phyloP scores from a whole-genome alignment of 2,329 filamentous ascomycete genomes.

The Aspergillus sp. region DNA sequence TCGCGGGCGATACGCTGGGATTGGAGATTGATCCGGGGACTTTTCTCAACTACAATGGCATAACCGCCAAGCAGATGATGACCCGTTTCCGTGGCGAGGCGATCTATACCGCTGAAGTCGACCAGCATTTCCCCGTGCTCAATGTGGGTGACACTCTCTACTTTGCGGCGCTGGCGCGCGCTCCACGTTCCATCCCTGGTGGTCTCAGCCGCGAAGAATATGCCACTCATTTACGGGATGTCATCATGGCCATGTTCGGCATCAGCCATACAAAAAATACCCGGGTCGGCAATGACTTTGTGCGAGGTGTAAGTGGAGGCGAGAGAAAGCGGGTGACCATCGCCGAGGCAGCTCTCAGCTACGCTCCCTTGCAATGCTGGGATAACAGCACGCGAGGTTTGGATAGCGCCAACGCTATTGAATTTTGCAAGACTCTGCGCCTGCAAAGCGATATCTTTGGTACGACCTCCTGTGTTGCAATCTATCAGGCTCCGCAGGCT shows the following conservation, averaged over 20 bases:
- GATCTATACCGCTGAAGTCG: slow-evolving; percentile 63
- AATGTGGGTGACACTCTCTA: slow-evolving; percentile 71
- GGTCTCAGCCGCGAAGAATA: slow-evolving; percentile 23
- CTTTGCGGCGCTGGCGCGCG: slow-evolving; percentile 64
- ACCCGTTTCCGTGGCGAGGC: slow-evolving; percentile 51
- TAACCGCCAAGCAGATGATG: slow-evolving; percentile 64
- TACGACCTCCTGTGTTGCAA: slow-evolving; percentile 47
- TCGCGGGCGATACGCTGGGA: slow-evolving; percentile 75
- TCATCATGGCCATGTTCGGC: slow-evolving; percentile 35
- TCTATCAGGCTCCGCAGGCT: slow-evolving; percentile 48
- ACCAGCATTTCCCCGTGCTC: slow-evolving; percentile 45
- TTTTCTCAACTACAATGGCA: slow-evolving; percentile 71
- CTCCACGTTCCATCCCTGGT: slow-evolving; percentile 28
- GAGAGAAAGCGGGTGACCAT: slow-evolving; percentile 57
- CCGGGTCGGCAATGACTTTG: slow-evolving; percentile 48
- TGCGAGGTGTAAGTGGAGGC: slow-evolving; percentile 58
- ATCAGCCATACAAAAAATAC: slow-evolving; percentile 43
- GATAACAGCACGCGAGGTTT: slow-evolving; percentile 44
- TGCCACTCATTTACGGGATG: slow-evolving; percentile 37
- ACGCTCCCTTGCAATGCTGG: slow-evolving; percentile 40
- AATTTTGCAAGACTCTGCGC: slow-evolving; percentile 49
- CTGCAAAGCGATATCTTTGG: slow-evolving; percentile 42
- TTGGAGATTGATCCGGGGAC: slow-evolving; percentile 66
- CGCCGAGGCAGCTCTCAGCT: slow-evolving; percentile 46
- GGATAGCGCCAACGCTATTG: slow-evolving; percentile 50